Evolutionary conservation across 176 grass and related monocot genomes (phyloP), one percentile per base, ranked within the genome.

Genomic region (Musa acuminata): DNA sequence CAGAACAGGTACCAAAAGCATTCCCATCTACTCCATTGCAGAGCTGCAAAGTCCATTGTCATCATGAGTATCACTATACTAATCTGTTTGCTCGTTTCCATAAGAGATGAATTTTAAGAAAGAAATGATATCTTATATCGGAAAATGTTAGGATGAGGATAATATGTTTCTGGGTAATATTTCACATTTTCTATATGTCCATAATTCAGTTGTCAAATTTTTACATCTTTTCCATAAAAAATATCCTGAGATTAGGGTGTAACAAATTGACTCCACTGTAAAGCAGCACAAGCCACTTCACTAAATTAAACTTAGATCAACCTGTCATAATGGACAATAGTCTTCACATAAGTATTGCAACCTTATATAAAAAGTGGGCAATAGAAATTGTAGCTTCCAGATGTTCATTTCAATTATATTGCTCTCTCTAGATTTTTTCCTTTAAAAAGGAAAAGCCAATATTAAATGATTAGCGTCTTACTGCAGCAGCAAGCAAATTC

Each of bases 21-120:
- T 80, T 80, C 20, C 72, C 68, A 72, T 80, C 68, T 54, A 80
- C 54, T 80, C 78, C 78, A 27, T 13, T 72, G 54, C 53, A 80
- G 11, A 72, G 78, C 78, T 80, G 78, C 1, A 11, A 52, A 72
- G 54, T 12, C 11, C 49, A 59, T 17, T 21, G 25, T 11, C 27
- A 76, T 12, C 2, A 76, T 76, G 17, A 76, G 26, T 49, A 63
- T 76, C 27, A 35, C 29, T 35, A 35, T 35, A 35, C 29, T 35
- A 27, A 27, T 10, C 23, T 54, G 25, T 7, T 24, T 53, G 10
- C 16, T 16, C 24, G 27, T 35, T 16, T 48, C 27, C 11, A 43
- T 29, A 69, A 69, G 29, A 35, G 29, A 35, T 35, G 29, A 35
- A 35, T 35, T 35, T 35, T 35, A 35, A 35, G 29, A 35, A 4